Evolutionary conservation across 768 basidiomycete genomes (phyloP).

Genomic region (Pleurotus tuber-regium): DNA sequence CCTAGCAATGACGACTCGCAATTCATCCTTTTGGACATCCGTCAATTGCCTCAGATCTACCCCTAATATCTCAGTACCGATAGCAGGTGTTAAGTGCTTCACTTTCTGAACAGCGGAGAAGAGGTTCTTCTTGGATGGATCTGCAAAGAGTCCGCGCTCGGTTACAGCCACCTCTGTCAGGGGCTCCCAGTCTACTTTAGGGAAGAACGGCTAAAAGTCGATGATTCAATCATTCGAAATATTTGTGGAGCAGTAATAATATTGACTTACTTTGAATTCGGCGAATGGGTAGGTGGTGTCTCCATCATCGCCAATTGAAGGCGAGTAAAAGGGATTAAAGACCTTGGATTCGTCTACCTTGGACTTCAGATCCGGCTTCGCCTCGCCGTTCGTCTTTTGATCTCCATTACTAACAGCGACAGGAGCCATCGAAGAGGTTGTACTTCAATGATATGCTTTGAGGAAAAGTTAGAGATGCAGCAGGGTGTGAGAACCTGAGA

Average conservation of each 20-base stretch:
- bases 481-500: constrained; percentile 1
- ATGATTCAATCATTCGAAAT: constrained; percentile 1
- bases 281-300: constrained; percentile 53
- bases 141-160: constrained; percentile 68
- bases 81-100: constrained; percentile 63
- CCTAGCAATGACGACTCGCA: constrained; percentile 43
- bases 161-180: constrained; percentile 54
- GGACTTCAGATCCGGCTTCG: constrained; percentile 9
- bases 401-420: constrained; percentile 17
- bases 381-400: neutral
- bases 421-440: no score
- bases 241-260: neutral
- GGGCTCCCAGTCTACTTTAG: constrained; percentile 62
- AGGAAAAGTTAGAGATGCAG: no score
- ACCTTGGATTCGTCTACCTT: constrained; percentile 22
- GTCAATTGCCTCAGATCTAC: constrained; percentile 72
- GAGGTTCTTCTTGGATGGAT: constrained; percentile 64
- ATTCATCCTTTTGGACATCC: constrained; percentile 71
- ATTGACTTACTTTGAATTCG: constrained; percentile 51
- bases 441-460: no score
- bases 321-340: constrained; percentile 71
- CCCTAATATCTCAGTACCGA: constrained; percentile 74
- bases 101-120: constrained; percentile 66
- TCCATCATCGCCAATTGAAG: constrained; percentile 47
- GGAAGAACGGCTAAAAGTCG: constrained; percentile 55